phyloP scores from a whole-genome alignment of 352 stramenopile species.

The Globisporangium ultimum region DNA sequence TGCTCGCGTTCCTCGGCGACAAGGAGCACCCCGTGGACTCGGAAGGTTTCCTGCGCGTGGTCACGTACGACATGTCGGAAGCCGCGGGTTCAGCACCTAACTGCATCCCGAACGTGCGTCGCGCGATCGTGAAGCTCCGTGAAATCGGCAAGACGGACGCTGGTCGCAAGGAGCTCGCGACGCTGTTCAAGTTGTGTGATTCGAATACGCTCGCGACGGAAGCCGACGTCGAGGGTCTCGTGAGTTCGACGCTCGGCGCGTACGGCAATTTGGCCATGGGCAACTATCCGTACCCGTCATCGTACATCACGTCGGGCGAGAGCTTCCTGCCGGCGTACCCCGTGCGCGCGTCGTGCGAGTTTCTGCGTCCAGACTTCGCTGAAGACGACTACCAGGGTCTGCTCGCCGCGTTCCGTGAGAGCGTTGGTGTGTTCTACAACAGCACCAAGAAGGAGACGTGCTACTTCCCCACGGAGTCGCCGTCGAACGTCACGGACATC shows the following conservation, averaged over 20 bases:
- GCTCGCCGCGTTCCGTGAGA: slow-evolving; percentile 30
- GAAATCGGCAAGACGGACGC: slow-evolving; percentile 15
- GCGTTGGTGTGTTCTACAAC: slow-evolving; percentile 49
- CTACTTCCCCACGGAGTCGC: slow-evolving; percentile 18
- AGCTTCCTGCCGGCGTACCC: slow-evolving; percentile 33
- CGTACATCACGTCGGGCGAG: slow-evolving; percentile 47
- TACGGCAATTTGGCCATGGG: slow-evolving; percentile 37
- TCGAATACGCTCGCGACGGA: slow-evolving; percentile 15
- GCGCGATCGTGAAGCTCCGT: slow-evolving; percentile 13
- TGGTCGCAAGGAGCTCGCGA: slow-evolving; percentile 22
- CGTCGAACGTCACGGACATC: slow-evolving; percentile 25
- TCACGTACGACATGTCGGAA: slow-evolving; percentile 40
- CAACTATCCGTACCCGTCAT: slow-evolving; percentile 48
- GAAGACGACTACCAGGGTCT: slow-evolving; percentile 17
- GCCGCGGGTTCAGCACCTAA: slow-evolving; percentile 25
- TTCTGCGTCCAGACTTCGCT: slow-evolving; percentile 23
- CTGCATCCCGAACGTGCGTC: slow-evolving; percentile 35
- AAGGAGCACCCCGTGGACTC: slow-evolving; percentile 32
- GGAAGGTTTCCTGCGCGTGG: slow-evolving; percentile 36
- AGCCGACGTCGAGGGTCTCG: slow-evolving; percentile 15
- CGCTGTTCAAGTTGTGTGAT: slow-evolving; percentile 30
- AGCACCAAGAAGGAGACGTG: slow-evolving; percentile 29
- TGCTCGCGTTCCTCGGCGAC: slow-evolving; percentile 53
- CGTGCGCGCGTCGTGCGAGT: slow-evolving; percentile 31
- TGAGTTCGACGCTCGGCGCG: slow-evolving; percentile 14